Percentiles rank a stretch among this genome's conserved stretches.
phyloP scores from a whole-genome alignment of 768 basidiomycete genomes.

The Gymnopilus dilepis region DNA sequence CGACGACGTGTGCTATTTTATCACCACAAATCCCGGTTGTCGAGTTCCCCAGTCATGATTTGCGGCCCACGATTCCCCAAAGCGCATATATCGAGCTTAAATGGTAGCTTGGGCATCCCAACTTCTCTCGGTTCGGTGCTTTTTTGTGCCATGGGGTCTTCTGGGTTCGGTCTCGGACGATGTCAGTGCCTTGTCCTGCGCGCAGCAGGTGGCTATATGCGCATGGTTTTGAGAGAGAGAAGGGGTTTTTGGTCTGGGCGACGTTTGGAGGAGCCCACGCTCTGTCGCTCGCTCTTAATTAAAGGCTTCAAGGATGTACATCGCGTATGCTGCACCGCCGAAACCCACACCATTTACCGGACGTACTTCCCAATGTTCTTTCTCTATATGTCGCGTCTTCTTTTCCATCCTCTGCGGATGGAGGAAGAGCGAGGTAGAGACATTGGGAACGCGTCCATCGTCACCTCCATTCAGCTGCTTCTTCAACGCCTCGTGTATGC shows the following conservation, averaged over 20 bases:
- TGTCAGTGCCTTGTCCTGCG: not conserved
- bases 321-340: not conserved
- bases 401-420: not conserved
- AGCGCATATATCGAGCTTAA: not conserved
- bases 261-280: not conserved
- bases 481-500: not conserved
- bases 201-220: conserved; percentile 2
- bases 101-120: not conserved
- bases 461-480: not conserved
- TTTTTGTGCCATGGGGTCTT: not conserved
- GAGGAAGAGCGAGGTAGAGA: not conserved
- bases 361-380: not conserved
- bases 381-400: not conserved
- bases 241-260: not conserved
- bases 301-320: conserved; percentile 1
- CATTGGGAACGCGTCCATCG: not conserved
- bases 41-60: not conserved
- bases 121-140: conserved; percentile 1
- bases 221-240: not conserved
- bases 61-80: not conserved
- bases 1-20: conserved; percentile 6
- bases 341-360: conserved; percentile 12
- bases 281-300: not conserved
- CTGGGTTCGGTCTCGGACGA: not conserved
- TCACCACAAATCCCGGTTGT: not conserved